A percentile compares a stretch with the other conserved stretches of the same genome.
These are phyloP conservation scores for Colletotrichum lindemuthianum DNA, from an alignment of 2,329 filamentous ascomycete genomes.

Conservation along the genomic window DNA sequence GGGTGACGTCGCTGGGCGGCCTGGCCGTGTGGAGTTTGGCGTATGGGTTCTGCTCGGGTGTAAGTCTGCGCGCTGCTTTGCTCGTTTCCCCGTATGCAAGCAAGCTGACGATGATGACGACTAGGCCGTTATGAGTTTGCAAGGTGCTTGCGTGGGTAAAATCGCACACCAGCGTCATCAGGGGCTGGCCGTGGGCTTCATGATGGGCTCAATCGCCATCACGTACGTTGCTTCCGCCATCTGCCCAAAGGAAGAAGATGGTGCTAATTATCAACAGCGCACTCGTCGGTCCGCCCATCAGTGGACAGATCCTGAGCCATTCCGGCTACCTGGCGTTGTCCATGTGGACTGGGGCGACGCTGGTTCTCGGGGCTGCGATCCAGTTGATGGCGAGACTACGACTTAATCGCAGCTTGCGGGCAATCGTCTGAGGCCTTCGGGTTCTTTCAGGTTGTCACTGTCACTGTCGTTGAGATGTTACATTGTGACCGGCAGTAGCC, in stretches of 20 bases:
- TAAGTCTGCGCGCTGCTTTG: slow-evolving; percentile 36
- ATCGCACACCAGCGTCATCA: slow-evolving; percentile 50
- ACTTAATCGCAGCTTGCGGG: not conserved
- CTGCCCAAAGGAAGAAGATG: too few species aligned
- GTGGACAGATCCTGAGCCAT: slow-evolving; percentile 48
- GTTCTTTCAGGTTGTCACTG: too few species aligned
- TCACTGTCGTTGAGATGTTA: too few species aligned
- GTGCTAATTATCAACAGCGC: slow-evolving; percentile 46
- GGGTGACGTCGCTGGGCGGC: slow-evolving; percentile 52
- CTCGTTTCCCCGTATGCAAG: not conserved
- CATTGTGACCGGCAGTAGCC: too few species aligned
- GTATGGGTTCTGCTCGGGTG: slow-evolving; percentile 58
- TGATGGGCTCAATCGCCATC: slow-evolving; percentile 53
- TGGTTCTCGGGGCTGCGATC: slow-evolving; percentile 44
- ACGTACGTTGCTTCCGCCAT: too few species aligned
- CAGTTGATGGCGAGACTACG: slow-evolving; percentile 37
- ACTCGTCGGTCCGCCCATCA: slow-evolving; percentile 53
- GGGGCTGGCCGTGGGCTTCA: slow-evolving; percentile 53
- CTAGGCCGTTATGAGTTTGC: slow-evolving; percentile 57
- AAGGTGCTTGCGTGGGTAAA: slow-evolving; percentile 55
- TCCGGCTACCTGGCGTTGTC: slow-evolving; percentile 53
- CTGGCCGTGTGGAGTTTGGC: slow-evolving; percentile 55
- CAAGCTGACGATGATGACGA: slow-evolving; percentile 49
- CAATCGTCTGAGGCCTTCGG: not conserved
- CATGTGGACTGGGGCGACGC: slow-evolving; percentile 47